Evolutionary conservation across 805 yeast genomes (phyloP).

Genomic region (Helenozyma rhizophorensis): DNA sequence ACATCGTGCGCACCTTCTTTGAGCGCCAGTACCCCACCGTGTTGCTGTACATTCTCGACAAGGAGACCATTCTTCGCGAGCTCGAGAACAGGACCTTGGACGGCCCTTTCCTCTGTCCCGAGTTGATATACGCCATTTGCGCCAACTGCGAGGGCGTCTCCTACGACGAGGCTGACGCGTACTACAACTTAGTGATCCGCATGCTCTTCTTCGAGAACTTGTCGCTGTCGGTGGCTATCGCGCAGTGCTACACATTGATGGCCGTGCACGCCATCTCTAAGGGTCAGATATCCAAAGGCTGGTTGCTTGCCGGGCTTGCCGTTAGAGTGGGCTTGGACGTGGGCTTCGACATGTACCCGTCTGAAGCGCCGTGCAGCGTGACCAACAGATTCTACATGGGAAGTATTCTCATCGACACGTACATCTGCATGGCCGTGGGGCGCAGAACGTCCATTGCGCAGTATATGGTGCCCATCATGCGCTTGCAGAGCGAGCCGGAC

Average conservation of each 20-base stretch:
- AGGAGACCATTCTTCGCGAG: slow-evolving; percentile 6
- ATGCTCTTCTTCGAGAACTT: slow-evolving; percentile 6
- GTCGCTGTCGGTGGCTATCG: slow-evolving; percentile 10
- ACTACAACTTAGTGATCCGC: slow-evolving; percentile 7
- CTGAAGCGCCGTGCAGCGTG: background rate
- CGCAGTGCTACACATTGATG: slow-evolving; percentile 13
- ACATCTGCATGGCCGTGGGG: slow-evolving; percentile 13
- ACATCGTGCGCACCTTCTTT: slow-evolving; percentile 10
- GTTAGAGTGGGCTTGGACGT: slow-evolving; percentile 13
- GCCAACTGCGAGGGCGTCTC: slow-evolving; percentile 8
- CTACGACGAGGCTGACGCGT: slow-evolving; percentile 12
- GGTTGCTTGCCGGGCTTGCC: slow-evolving; percentile 14
- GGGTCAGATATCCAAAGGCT: slow-evolving; percentile 15
- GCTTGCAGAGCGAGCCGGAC: slow-evolving; percentile 9
- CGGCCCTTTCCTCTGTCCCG: slow-evolving; percentile 8
- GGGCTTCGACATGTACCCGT: slow-evolving; percentile 12
- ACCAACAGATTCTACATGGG: slow-evolving; percentile 13
- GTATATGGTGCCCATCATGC: slow-evolving; percentile 9
- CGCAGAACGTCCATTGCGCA: slow-evolving; percentile 7
- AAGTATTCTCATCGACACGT: slow-evolving; percentile 11
- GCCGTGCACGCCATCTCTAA: slow-evolving; percentile 12
- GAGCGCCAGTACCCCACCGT: slow-evolving; percentile 5
- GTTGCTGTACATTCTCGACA: slow-evolving; percentile 8
- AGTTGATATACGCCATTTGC: slow-evolving; percentile 14
- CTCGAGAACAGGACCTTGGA: slow-evolving; percentile 8